Conservation (phyloP, 441 rosid genomes). For the Biscutella auriculata region DNA sequence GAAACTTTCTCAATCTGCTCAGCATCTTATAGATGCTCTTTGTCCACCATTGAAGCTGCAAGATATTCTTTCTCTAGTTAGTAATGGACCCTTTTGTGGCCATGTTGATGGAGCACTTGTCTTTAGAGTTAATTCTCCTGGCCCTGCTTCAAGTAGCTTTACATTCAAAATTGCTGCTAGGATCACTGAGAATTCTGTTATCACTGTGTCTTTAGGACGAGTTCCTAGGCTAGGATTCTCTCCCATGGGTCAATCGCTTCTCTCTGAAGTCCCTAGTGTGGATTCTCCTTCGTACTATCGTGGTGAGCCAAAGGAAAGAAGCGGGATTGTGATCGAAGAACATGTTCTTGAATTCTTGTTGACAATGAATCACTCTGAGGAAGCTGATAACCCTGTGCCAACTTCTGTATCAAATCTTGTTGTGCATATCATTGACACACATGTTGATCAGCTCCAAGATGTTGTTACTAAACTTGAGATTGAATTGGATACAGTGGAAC, state of each 20-base stretch:
- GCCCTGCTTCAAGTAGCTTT: constrained; percentile 59
- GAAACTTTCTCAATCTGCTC: constrained; percentile 70
- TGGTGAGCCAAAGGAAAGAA: constrained; percentile 42
- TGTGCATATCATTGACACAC: constrained; percentile 73
- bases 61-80: constrained; percentile 85
- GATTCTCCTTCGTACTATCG: constrained; percentile 40
- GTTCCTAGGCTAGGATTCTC: constrained; percentile 90
- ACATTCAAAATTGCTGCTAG: constrained; percentile 85
- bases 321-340: constrained; percentile 69
- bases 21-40: constrained; percentile 74
- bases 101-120: constrained; percentile 85
- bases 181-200: constrained; percentile 72
- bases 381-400: constrained; percentile 92
- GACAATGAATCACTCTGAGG: constrained; percentile 97
- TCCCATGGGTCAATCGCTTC: constrained; percentile 59
- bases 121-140: constrained; percentile 88
- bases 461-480: constrained; percentile 78
- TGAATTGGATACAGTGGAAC: constrained; percentile 75
- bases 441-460: constrained; percentile 89
- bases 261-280: constrained; percentile 78
- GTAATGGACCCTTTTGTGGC: constrained; percentile 89
- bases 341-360: constrained; percentile 89
- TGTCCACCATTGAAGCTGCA: constrained; percentile 93
- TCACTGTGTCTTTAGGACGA: constrained; percentile 80
- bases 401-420: constrained; percentile 74